Evolutionary conservation across 805 yeast species (phyloP).

Genomic region (Wickerhamomyces rabaulensis): DNA sequence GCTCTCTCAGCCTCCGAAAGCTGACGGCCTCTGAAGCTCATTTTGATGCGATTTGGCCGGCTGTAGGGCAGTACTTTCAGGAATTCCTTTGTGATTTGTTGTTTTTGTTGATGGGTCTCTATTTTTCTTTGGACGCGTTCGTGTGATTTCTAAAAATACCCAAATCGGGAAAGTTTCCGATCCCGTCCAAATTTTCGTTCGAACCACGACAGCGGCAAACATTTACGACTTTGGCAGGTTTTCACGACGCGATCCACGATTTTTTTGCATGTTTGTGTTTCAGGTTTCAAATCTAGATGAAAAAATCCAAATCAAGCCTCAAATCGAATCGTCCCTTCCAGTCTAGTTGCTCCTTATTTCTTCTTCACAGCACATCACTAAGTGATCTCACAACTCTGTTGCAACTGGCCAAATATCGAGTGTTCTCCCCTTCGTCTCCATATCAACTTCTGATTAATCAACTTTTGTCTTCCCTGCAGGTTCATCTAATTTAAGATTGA

Average conservation of each 20-base stretch:
- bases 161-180: not conserved
- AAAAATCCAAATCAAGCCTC: not conserved
- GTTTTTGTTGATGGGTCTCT: not conserved
- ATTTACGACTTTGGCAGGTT: not conserved
- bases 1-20: conserved; percentile 80
- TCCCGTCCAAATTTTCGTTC: not conserved
- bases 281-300: not conserved
- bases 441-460: not conserved
- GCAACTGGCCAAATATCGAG: not conserved
- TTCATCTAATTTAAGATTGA: not conserved
- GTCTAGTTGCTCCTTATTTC: not conserved
- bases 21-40: conserved; percentile 53
- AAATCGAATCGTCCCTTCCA: not conserved
- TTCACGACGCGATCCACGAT: not conserved
- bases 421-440: not conserved
- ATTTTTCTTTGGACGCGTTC: not conserved
- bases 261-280: not conserved
- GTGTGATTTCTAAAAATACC: not conserved
- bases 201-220: not conserved
- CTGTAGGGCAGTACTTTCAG: not conserved
- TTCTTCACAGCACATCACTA: not conserved
- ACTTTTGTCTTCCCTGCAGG: not conserved
- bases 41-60: not conserved
- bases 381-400: not conserved
- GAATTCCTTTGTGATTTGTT: not conserved